A percentile compares a stretch with the other conserved stretches of the same genome.
Conservation (phyloP, 345 rosid species). For the Anastatica hierochuntica region DNA sequence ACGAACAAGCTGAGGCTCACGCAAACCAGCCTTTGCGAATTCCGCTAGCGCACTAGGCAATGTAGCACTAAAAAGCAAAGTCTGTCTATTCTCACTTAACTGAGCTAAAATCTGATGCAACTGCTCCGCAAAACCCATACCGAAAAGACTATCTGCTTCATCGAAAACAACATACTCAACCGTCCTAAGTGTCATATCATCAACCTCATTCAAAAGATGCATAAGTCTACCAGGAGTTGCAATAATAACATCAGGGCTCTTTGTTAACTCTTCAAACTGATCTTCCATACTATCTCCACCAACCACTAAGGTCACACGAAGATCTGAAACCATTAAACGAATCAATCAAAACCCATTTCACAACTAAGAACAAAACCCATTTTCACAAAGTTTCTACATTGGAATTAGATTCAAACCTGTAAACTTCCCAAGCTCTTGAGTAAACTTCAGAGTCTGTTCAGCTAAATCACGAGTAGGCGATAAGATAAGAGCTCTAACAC, state of each 20-base stretch:
- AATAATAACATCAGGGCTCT: slow-evolving; percentile 83
- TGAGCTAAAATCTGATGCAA: slow-evolving; percentile 67
- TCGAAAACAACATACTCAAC: slow-evolving; percentile 97
- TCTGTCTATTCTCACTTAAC: slow-evolving; percentile 86
- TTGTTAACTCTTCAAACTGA: slow-evolving; percentile 88
- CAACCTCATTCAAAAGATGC: slow-evolving; percentile 91
- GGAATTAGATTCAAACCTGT: slow-evolving; percentile 37
- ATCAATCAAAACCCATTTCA: neutral
- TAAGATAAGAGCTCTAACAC: slow-evolving; percentile 72
- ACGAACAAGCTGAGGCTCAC: slow-evolving; percentile 89
- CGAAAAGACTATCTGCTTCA: slow-evolving; percentile 89
- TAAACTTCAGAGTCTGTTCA: slow-evolving; percentile 83
- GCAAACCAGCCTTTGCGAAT: slow-evolving; percentile 87
- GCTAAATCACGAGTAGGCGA: slow-evolving; percentile 97
- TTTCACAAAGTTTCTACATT: neutral
- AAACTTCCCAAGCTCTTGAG: slow-evolving; percentile 77
- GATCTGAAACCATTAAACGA: slow-evolving; percentile 37
- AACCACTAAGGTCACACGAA: slow-evolving; percentile 71
- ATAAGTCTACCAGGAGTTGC: slow-evolving; percentile 94
- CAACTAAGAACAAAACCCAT: neutral
- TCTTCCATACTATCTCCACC: slow-evolving; percentile 95
- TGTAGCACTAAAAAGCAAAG: slow-evolving; percentile 92
- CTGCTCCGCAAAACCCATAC: slow-evolving; percentile 92
- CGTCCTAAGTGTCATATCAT: slow-evolving; percentile 68
- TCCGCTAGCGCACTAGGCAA: slow-evolving; percentile 96